These are phyloP conservation scores for Diaporthe citriasiana DNA, from an alignment of 2,329 filamentous ascomycete species.

Conservation along the genomic window DNA sequence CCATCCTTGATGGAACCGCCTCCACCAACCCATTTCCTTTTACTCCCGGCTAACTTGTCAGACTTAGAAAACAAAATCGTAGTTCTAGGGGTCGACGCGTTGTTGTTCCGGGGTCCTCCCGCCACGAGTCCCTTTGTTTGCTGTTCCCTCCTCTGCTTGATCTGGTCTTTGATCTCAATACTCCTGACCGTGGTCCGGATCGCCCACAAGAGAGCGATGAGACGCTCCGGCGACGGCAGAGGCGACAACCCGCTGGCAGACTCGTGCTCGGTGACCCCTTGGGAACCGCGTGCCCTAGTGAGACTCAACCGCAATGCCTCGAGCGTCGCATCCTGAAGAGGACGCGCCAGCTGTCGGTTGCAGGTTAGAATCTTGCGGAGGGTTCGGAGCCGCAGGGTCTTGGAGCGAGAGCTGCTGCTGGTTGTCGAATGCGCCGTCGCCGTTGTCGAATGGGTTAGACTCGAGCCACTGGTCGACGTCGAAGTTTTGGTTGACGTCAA, in stretches of 20 bases:
- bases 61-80: constrained; percentile 26
- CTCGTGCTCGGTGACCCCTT: constrained; percentile 23
- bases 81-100: constrained; percentile 33
- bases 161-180: constrained; percentile 47
- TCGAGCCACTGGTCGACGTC: constrained; percentile 66
- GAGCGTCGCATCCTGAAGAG: constrained; percentile 80
- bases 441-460: constrained; percentile 57
- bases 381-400: constrained; percentile 72
- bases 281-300: constrained; percentile 40
- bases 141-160: constrained; percentile 18
- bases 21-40: constrained; percentile 34
- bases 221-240: constrained; percentile 53
- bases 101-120: constrained; percentile 21
- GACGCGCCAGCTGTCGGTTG: constrained; percentile 82
- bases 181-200: constrained; percentile 59
- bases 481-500: constrained; percentile 65
- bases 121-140: constrained; percentile 5
- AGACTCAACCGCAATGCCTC: constrained; percentile 75
- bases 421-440: constrained; percentile 65
- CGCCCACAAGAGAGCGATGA: constrained; percentile 64
- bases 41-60: constrained; percentile 39
- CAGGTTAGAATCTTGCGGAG: constrained; percentile 78
- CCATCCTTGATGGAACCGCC: constrained; percentile 10
- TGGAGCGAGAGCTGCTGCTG: constrained; percentile 61
- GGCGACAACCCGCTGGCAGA: constrained; percentile 35